Evolutionary conservation across 306 rosid genomes (phyloP), one percentile per base, ranked within the genome.

Genomic region (Pachyrhizus erosus): DNA sequence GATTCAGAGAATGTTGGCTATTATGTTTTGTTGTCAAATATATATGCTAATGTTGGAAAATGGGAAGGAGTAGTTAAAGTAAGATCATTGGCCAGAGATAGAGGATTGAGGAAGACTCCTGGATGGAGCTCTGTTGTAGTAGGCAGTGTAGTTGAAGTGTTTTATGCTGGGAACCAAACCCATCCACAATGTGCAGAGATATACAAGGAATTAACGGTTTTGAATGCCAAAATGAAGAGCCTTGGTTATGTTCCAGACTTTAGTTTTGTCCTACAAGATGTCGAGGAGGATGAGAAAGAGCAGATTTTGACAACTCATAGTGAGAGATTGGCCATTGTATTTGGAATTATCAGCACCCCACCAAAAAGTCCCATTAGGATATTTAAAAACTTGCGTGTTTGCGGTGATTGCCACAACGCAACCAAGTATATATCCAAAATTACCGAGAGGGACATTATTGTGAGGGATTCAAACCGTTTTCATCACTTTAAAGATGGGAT

Each of bases 191-290:
- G 23, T 17, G 17, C 73, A 24, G 90, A 75, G 31, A 84, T 87
- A 84, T 84, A 87, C 60, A 37, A 78, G n/a, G 86, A 87, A 78
- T 27, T 87, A 82, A 84, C 51, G 67, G 26, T 20, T 78, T 87
- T 87, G 84, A 81, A 70, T 68, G 82, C 80, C 18, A 87, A 45
- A 81, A 84, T 87, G 86, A 87, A 78, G 79, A 84, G 66, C 69
- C 84, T 84, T 61, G 90, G 90, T 79, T 87, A 87, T 81, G 84
- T 87, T 84, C 90, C 90, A 9, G 88, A 87, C 54, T 81, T 61
- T 81, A 81, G 90, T 61, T 87, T 81, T 84, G 90, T 84, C 62
- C 62, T 84, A 67, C 90, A 87, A 70, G 90, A 87, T 75, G 88
- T 87, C 42, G 90, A 87, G 37, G 88, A 84, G 18, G 90, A 84